Percentiles rank a stretch among this genome's conserved stretches.
phyloP scores from a whole-genome alignment of 2,329 filamentous ascomycete genomes.

The Colletotrichum sp. region DNA sequence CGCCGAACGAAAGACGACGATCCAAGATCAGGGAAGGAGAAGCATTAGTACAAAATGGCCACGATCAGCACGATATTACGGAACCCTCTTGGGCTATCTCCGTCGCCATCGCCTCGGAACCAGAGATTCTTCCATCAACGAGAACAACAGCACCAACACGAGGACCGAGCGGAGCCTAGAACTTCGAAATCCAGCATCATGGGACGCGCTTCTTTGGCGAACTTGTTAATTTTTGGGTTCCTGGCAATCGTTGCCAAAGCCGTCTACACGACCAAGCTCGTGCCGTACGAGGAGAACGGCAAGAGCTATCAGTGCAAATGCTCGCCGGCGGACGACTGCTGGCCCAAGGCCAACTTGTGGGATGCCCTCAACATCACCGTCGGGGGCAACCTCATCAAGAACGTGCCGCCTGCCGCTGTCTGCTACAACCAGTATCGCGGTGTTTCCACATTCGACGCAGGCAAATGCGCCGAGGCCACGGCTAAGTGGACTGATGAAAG shows the following conservation, averaged over 20 bases:
- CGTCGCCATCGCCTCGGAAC: neutral
- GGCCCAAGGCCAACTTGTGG: slow-evolving; percentile 51
- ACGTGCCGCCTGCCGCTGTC: slow-evolving; percentile 48
- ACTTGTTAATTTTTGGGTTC: neutral
- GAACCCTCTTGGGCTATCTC: neutral
- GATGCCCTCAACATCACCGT: slow-evolving; percentile 50
- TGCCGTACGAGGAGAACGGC: slow-evolving; percentile 7
- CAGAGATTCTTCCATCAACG: neutral
- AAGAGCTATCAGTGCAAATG: slow-evolving; percentile 39
- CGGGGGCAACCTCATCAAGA: slow-evolving; percentile 50
- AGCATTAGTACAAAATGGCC: slow-evolving; percentile 1
- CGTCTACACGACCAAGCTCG: neutral
- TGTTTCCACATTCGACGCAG: slow-evolving; percentile 39
- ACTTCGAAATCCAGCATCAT: neutral
- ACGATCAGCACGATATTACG: neutral
- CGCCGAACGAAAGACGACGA: neutral
- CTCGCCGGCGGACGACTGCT: slow-evolving; percentile 53
- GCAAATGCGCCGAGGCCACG: slow-evolving; percentile 34
- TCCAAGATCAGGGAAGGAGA: neutral
- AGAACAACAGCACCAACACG: neutral
- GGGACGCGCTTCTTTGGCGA: neutral
- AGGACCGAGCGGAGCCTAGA: neutral
- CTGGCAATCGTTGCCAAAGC: neutral
- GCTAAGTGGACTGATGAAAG: slow-evolving; percentile 35
- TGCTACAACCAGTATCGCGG: slow-evolving; percentile 41